Conservation (phyloP, 2,329 filamentous ascomycete species). For the Aspergillus sp. region DNA sequence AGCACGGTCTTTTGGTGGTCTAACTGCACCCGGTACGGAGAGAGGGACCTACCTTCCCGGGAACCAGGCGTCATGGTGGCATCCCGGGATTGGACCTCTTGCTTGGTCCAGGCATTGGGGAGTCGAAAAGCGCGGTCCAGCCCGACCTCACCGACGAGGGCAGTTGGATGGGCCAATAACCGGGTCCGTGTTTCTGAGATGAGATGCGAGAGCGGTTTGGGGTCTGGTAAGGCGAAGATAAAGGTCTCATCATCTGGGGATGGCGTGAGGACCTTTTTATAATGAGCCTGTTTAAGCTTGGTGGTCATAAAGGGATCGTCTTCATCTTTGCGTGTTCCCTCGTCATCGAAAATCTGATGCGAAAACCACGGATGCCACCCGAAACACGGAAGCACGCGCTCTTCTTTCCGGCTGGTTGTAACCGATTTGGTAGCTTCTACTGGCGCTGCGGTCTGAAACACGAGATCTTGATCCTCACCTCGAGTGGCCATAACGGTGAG, state of each 20-base stretch:
- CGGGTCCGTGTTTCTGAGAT: slow-evolving; percentile 46
- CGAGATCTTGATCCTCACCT: slow-evolving; percentile 57
- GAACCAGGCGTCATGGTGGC: slow-evolving; percentile 52
- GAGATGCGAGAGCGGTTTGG: slow-evolving; percentile 49
- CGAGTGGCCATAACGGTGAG: slow-evolving; percentile 62
- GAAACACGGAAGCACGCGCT: slow-evolving; percentile 55
- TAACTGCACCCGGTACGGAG: slow-evolving; percentile 53
- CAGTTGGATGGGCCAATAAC: slow-evolving; percentile 48
- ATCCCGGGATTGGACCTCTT: slow-evolving; percentile 28
- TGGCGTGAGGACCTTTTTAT: slow-evolving; percentile 50
- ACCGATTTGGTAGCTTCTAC: no score
- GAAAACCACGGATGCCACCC: slow-evolving; percentile 69
- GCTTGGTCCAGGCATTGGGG: slow-evolving; percentile 45
- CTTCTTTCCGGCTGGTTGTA: slow-evolving; percentile 32
- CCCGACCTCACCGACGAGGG: slow-evolving; percentile 59
- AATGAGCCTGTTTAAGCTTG: slow-evolving; percentile 44
- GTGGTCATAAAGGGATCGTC: background rate
- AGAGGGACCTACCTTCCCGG: slow-evolving; percentile 54
- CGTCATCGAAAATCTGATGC: slow-evolving; percentile 50
- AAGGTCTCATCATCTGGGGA: slow-evolving; percentile 44
- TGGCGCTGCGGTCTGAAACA: slow-evolving; percentile 42
- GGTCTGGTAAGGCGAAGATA: slow-evolving; percentile 48
- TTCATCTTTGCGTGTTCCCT: slow-evolving; percentile 7
- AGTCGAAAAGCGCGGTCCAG: slow-evolving; percentile 59
- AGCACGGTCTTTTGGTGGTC: slow-evolving; percentile 56